Evolutionary conservation across 371 early-diverging fungal species (phyloP).

Genomic region (Funneliformis caledonium): DNA sequence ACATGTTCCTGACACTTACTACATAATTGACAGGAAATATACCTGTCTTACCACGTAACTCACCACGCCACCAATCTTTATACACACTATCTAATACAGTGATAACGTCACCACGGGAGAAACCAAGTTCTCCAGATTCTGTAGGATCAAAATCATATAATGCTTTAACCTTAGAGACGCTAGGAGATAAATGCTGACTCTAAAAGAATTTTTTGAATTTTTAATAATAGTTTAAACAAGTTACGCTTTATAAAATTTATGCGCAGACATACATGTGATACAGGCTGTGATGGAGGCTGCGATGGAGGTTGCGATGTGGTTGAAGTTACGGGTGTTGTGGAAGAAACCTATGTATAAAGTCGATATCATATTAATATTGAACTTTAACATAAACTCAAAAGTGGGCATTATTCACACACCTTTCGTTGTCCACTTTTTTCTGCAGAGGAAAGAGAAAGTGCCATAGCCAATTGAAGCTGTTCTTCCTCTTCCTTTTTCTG

Average conservation of each 20-base stretch:
- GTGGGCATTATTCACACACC: too few relatives aligned
- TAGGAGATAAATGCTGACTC: constrained; percentile 56
- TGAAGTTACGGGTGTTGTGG: too few relatives aligned
- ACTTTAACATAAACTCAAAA: too few relatives aligned
- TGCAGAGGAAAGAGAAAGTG: constrained; percentile 60
- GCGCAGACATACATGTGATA: too few relatives aligned
- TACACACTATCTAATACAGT: constrained; percentile 84
- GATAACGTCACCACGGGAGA: constrained; percentile 79
- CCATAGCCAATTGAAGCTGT: constrained; percentile 89
- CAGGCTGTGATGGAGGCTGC: too few relatives aligned
- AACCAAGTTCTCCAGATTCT: constrained; percentile 83
- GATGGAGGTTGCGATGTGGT: too few relatives aligned
- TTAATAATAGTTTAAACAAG: not conserved
- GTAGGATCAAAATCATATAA: constrained; percentile 85
- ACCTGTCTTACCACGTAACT: constrained; percentile 71
- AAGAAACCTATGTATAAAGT: too few relatives aligned
- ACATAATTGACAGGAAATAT: constrained; percentile 92
- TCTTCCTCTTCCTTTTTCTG: constrained; percentile 75
- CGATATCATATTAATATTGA: too few relatives aligned
- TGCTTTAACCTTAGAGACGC: constrained; percentile 70
- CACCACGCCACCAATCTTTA: constrained; percentile 93
- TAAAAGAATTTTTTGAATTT: too few relatives aligned
- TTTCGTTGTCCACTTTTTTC: too few relatives aligned
- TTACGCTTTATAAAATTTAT: too few relatives aligned
- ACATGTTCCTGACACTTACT: constrained; percentile 47